Evolutionary conservation across 1,139 yeast species (phyloP), one percentile per base, ranked within the genome.

Genomic region (Debaryomycetaceae sp.): DNA sequence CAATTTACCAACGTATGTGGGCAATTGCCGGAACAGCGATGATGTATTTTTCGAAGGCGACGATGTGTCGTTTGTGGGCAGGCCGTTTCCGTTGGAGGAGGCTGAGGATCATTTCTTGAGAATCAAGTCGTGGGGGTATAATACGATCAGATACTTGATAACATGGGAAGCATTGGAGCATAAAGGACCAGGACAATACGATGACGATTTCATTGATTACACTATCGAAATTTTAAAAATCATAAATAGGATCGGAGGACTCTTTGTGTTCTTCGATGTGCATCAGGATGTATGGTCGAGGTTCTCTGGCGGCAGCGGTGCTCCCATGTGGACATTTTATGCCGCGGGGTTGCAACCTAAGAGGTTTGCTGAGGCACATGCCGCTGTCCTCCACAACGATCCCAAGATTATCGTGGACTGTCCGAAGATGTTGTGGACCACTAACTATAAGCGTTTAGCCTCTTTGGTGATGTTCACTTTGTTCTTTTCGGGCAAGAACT

Each of bases 211-310:
- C 57, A 76, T 88, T 43, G 81, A 83, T 37, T 88, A 84, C 60
- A 80, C 95, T 1, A 71, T 85, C 38, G 66, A 82, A 47, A 72
- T 89, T 1, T 65, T 91, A 45, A 67, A 75, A 46, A 73, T 81
- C 7, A 75, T 88, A 17, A 75, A 80, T 42, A 62, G 74, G 6
- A 70, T 81, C 34, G 90, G 88, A 0, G 97, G 96, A 0, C 65
- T 91, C 17, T 87, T 87, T 57, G 91, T 90, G 6, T 82, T 87
- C 53, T 60, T 91, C 49, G 97, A 91, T 57, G 87, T 95, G 2
- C 98, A 91, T 60, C 98, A 91, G 62, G 98, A 91, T 60, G 95
- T 86, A 13, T 91, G 98, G 98, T 85, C 95, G 6, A 70, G 97
- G 42, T 87, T 74, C 59, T 73, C 83, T 14, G 97, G 98, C n/a